Evolutionary conservation across 169 alveolate genomes (phyloP), one percentile per base, ranked within the genome.

Genomic region (Babesia ovis): DNA sequence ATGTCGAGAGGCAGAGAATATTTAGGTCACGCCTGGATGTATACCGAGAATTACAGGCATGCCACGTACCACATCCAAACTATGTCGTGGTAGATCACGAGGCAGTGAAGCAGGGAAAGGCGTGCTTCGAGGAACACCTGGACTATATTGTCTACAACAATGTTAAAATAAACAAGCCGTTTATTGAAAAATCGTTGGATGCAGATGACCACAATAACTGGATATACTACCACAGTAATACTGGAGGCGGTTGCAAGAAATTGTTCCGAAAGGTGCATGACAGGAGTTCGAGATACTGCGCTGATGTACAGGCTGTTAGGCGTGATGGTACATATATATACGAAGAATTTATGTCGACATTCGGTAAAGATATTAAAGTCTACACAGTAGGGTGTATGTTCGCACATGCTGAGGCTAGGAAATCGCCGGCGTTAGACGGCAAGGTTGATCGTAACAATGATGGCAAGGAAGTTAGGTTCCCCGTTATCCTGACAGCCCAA

Each of bases 321-420:
- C 87, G 92, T 41, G 93, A 95, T 62, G 97, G 96, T n/a, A 85
- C 90, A 25, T 96, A 94, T 83, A 89, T 96, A 16, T 97, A 97
- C 83, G 97, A 94, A 79, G 95, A 94, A 68, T 97, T 96, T 82
- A 82, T 97, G 68, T 93, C 97, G 42, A 95, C 99, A 0, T 95
- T 95, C 81, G 99, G 99, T 20, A 96, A 98, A 55, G 99, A 97
- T 75, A 95, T 97, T 46, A 97, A 97, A 86, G 99, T 96, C 1
- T 96, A 96, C 83, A 95, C 99, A 0, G 99, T 97, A 22, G 99
- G 99, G 2, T 94, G 92, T 23, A 94, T 95, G 86, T 96, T 94
- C 84, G 97, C 98, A 11, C 99, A 97, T 83, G 99, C 99, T 0
- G 99, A 97, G 84, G 99, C 98, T 5, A 86, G 99, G 56, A 97